phyloP scores from a whole-genome alignment of 2,329 filamentous ascomycete genomes.

The Microcyclosporella mali region DNA sequence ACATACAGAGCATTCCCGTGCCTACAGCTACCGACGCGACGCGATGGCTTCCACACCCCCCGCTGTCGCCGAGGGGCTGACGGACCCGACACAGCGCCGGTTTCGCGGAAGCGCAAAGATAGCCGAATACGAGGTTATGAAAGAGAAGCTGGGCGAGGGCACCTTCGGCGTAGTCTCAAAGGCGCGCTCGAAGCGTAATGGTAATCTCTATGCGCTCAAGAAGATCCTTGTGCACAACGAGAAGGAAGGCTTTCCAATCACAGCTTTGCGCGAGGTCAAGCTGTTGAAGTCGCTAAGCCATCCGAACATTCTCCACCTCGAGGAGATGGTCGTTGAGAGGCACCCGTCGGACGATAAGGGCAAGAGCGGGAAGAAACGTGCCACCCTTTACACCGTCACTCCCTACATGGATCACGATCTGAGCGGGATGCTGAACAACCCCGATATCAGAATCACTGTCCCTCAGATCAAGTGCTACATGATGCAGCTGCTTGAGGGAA shows the following conservation, averaged over 20 bases:
- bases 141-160: constrained; percentile 78
- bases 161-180: constrained; percentile 97
- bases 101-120: constrained; percentile 85
- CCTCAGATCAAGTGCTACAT: constrained; percentile 98
- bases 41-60: constrained; percentile 39
- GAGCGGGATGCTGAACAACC: constrained; percentile 94
- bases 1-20: neutral
- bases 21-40: neutral
- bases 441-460: constrained; percentile 76
- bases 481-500: constrained; percentile 81
- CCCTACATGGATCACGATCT: constrained; percentile 99
- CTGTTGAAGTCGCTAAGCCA: constrained; percentile 92
- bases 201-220: constrained; percentile 78
- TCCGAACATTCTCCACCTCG: constrained; percentile 74
- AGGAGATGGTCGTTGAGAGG: constrained; percentile 94
- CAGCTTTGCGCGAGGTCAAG: constrained; percentile 94
- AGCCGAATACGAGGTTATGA: constrained; percentile 68
- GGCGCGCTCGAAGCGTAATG: constrained; percentile 68
- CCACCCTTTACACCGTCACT: constrained; percentile 96
- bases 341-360: constrained; percentile 48
- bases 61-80: constrained; percentile 27
- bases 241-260: constrained; percentile 99
- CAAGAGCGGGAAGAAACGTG: constrained; percentile 49
- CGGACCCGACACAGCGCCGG: constrained; percentile 48
- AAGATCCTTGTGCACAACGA: constrained; percentile 99